phyloP scores from a whole-genome alignment of 2,329 filamentous ascomycete genomes.

The Zymoseptoria pseudotritici region DNA sequence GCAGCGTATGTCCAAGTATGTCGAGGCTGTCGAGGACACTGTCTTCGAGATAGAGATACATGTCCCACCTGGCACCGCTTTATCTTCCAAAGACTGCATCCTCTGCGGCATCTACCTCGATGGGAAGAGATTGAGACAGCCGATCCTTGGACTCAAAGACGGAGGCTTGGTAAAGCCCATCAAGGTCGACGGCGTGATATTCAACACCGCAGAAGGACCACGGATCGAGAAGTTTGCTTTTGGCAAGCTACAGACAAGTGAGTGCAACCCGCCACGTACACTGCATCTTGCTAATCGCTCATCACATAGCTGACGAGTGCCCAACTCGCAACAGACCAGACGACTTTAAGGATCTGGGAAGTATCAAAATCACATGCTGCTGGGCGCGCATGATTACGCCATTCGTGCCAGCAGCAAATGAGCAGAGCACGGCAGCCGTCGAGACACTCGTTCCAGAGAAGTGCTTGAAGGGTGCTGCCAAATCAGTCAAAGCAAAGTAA shows the following conservation, averaged over 20 bases:
- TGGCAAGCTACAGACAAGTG: not conserved
- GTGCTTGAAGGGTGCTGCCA: constrained; percentile 23
- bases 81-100: not conserved
- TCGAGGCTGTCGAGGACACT: not conserved
- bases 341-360: not conserved
- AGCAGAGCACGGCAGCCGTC: not conserved
- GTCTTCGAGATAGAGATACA: not conserved
- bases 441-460: constrained; percentile 18
- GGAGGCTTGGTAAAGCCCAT: not conserved
- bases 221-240: not conserved
- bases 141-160: not conserved
- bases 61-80: not conserved
- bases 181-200: not conserved
- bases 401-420: not conserved
- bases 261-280: too few relatives aligned
- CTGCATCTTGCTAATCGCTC: not conserved
- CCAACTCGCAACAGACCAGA: not conserved
- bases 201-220: not conserved
- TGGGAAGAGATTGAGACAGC: not conserved
- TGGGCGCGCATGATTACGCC: not conserved
- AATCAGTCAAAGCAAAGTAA: constrained; percentile 19
- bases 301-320: too few relatives aligned
- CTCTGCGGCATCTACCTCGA: not conserved
- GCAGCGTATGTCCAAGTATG: not conserved
- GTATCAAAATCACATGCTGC: not conserved